Evolutionary conservation across 2,329 filamentous ascomycete genomes (phyloP).

Genomic region (Botryotinia calthae): DNA sequence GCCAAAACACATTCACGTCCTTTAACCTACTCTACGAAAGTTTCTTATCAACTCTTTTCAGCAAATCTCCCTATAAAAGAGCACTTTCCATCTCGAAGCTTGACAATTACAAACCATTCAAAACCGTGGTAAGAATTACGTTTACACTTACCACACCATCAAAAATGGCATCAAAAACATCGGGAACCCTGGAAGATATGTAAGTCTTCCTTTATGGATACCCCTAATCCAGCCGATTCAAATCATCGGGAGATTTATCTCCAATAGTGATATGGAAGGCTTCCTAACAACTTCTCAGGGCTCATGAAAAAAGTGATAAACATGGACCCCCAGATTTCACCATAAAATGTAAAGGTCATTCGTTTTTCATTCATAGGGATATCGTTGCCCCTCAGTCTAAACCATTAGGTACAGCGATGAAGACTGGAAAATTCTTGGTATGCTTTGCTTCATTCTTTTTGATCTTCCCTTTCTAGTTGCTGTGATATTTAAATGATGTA

Average conservation of each 20-base stretch:
- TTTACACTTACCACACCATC: background rate
- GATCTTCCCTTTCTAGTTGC: rapidly evolving
- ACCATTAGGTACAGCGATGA: background rate
- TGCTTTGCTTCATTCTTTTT: background rate
- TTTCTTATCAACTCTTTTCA: background rate
- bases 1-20: background rate
- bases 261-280: background rate
- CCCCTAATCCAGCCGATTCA: background rate
- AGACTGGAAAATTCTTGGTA: background rate
- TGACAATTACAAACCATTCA: background rate
- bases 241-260: background rate
- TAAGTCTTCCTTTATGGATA: background rate
- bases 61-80: background rate
- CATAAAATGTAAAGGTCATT: background rate
- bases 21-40: background rate
- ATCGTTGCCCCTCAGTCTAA: background rate
- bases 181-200: background rate
- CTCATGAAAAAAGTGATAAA: background rate
- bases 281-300: background rate
- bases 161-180: background rate
- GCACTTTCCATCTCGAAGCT: background rate
- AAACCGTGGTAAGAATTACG: background rate
- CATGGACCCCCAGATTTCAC: background rate
- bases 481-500: background rate
- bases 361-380: background rate